These are phyloP conservation scores for Chlamydomonas schloesseri DNA, from an alignment of 139 green algal species.

Conservation along the genomic window DNA sequence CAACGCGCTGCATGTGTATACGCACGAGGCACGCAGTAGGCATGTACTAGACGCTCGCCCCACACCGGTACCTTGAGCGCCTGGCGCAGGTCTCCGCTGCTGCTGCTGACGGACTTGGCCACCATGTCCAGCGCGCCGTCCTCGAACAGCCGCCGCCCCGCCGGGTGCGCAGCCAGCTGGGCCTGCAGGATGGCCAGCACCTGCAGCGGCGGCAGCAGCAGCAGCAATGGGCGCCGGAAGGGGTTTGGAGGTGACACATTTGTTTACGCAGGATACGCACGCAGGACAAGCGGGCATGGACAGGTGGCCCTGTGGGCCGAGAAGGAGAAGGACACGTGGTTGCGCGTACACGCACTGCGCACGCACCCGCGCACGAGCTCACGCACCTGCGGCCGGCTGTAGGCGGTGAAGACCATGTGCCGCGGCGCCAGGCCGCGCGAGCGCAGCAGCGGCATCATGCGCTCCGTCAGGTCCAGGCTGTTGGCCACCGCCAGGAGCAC, in stretches of 20 bases:
- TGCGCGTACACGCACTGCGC: no score
- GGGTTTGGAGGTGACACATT: no score
- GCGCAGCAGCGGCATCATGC: conserved; percentile 64
- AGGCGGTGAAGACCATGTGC: conserved; percentile 67
- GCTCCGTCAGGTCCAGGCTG: conserved; percentile 71
- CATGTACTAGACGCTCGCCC: conserved; percentile 6
- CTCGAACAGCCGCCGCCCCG: conserved; percentile 54
- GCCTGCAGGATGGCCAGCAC: conserved; percentile 49
- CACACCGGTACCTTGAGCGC: conserved; percentile 55
- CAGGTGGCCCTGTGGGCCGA: no score
- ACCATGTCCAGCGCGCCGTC: conserved; percentile 58
- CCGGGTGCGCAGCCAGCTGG: conserved; percentile 46
- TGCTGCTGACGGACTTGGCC: conserved; percentile 52
- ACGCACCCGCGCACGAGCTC: no score
- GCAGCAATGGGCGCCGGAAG: no score
- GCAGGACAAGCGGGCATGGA: no score
- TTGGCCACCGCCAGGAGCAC: conserved; percentile 71
- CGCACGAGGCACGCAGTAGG: no score
- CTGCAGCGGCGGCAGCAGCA: conserved; percentile 8
- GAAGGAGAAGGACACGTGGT: no score
- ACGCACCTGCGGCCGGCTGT: conserved; percentile 59
- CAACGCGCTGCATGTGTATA: no score
- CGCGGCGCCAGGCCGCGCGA: conserved; percentile 39
- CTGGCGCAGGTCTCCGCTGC: conserved; percentile 58
- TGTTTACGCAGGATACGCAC: no score